phyloP scores from a whole-genome alignment of 345 rosid genomes.

The Raphanus raphanistrum region DNA sequence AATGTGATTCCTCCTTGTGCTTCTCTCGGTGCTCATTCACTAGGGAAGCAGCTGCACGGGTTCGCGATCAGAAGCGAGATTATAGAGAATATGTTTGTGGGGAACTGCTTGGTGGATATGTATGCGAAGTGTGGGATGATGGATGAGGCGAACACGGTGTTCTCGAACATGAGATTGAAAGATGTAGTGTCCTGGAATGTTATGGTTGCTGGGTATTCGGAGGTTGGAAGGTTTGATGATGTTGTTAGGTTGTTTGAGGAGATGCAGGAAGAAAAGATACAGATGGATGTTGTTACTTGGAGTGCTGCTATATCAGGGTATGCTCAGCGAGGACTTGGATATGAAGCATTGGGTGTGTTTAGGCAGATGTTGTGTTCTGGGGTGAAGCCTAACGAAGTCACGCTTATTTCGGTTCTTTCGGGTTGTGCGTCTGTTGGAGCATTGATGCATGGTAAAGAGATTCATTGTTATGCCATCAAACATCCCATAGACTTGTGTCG shows the following conservation, averaged over 20 bases:
- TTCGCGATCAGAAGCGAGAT: conserved; percentile 53
- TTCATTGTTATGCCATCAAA: conserved; percentile 69
- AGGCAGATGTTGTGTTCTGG: conserved; percentile 62
- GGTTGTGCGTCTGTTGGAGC: conserved; percentile 79
- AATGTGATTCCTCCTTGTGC: conserved; percentile 73
- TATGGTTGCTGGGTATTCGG: conserved; percentile 85
- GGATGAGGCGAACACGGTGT: conserved; percentile 59
- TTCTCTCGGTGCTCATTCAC: conserved; percentile 39
- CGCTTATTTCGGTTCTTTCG: conserved; percentile 76
- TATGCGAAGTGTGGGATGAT: conserved; percentile 80
- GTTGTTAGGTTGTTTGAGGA: conserved; percentile 57
- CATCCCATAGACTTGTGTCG: conserved; percentile 42
- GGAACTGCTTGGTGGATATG: conserved; percentile 77
- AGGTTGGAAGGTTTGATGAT: conserved; percentile 62
- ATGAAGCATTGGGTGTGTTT: conserved; percentile 65
- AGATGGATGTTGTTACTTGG: conserved; percentile 80
- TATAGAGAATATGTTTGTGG: conserved; percentile 63
- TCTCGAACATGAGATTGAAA: conserved; percentile 53
- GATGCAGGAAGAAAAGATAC: conserved; percentile 61
- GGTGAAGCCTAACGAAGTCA: conserved; percentile 61
- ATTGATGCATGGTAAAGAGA: conserved; percentile 70
- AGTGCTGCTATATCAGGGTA: conserved; percentile 85
- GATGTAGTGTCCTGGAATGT: conserved; percentile 91
- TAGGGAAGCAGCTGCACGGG: conserved; percentile 63
- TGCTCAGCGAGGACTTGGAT: conserved; percentile 71